Percentiles rank a stretch among this genome's conserved stretches.
Evolutionary conservation across 192 early-diverging fungal genomes (phyloP).

Genomic region (Coemansia sp.): DNA sequence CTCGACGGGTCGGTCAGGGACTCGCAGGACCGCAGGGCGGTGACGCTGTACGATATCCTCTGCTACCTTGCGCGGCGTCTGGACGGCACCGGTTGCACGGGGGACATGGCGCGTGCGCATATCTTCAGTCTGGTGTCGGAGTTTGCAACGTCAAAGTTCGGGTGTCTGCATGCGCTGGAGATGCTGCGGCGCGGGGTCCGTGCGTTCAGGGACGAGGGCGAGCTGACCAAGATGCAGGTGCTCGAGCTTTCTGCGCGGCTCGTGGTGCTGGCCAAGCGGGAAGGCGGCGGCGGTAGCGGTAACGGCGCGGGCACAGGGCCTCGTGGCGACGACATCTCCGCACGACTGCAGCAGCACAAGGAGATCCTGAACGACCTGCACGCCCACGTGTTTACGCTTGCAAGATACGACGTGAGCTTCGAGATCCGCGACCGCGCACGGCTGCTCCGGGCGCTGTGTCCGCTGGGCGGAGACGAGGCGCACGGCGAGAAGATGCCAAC

Average conservation of each 20-base stretch:
- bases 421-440: conserved; percentile 90
- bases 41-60: conserved; percentile 52
- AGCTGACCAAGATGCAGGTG: conserved; percentile 77
- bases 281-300: background rate
- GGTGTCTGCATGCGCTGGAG: conserved; percentile 70
- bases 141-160: conserved; percentile 63
- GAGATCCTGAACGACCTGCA: conserved; percentile 52
- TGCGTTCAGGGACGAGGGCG: conserved; percentile 55
- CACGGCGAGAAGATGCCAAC: conserved; percentile 22
- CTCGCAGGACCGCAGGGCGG: conserved; percentile 19
- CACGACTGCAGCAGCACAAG: conserved; percentile 9
- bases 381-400: conserved; percentile 81
- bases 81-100: conserved; percentile 7
- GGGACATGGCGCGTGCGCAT: conserved; percentile 70
- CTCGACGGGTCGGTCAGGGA: conserved; percentile 51
- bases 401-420: conserved; percentile 85
- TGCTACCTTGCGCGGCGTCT: conserved; percentile 33
- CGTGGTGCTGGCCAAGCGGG: background rate
- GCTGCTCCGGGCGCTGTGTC: conserved; percentile 52
- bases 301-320: background rate
- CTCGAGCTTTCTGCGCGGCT: conserved; percentile 69
- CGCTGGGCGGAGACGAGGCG: conserved; percentile 34
- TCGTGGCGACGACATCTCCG: conserved; percentile 8
- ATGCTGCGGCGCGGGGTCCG: conserved; percentile 77
- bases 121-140: conserved; percentile 88